Base-by-base conservation (phyloP, 2,329 filamentous ascomycete species). In the Epichloe glyceriae region DNA sequence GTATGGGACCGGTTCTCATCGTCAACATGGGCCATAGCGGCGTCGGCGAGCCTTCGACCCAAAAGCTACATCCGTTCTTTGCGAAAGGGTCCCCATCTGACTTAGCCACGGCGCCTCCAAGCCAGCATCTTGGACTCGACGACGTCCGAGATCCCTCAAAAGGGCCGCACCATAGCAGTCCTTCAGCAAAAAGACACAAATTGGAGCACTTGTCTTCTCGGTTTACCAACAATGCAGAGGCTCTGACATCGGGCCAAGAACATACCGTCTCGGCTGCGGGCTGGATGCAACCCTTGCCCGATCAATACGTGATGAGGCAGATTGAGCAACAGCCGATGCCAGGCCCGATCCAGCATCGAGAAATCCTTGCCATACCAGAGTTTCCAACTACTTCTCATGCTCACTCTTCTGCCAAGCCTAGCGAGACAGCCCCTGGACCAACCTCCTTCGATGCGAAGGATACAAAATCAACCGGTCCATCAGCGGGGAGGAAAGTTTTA, bases 21-120 rank as follows among this genome's bases (percentile, higher is more conserved):
- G 64, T 66, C 57, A 67, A 61, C 46, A 79, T 78, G 75, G 64
- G 65, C 55, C 67, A 67, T 50, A 64, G 67, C 59, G 65, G 61
- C 51, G 55, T 64, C 49, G 61, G 58, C 53, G 67, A 67, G 50
- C 59, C 62, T 10, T 54, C 60, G 39, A 57, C 60, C 22, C 73
- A 70, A 58, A 77, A 75, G 55, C 59, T 80, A 38, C 78, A 80
- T 56, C 77, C 78, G 17, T 79, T 80, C 64, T 80, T 80, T 58
- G 59, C 65, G 39, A 66, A 64, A 51, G 51, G 45, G 6, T 52
- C 61, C 44, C 22, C 51, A 19, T 49, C 52, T 30, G 53, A 56
- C 11, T 35, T 47, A 35, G 30, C 52, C 34, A 19, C 44, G n/a
- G 42, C 17, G 22, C 15, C 48, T 47, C 35, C 45, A 7, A 39